These are phyloP conservation scores for Barnettozyma sucrosica DNA, from an alignment of 805 yeast species.

Conservation along the genomic window DNA sequence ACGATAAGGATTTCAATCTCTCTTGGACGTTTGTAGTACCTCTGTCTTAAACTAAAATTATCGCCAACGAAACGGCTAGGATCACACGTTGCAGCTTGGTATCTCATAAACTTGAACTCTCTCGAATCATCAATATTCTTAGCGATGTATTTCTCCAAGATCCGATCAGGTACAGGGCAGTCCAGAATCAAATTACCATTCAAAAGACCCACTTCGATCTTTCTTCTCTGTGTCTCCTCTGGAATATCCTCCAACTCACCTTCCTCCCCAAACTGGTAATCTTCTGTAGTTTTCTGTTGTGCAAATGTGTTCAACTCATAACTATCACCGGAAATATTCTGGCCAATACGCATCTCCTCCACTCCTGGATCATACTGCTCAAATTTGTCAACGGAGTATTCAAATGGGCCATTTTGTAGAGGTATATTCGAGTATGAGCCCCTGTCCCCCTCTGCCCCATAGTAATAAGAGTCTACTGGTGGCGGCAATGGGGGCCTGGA, in stretches of 20 bases:
- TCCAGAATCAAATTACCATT: conserved; percentile 81
- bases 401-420: conserved; percentile 13
- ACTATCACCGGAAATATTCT: conserved; percentile 22
- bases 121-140: conserved; percentile 38
- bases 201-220: conserved; percentile 27
- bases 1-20: conserved; percentile 82
- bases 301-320: conserved; percentile 25
- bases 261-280: conserved; percentile 29
- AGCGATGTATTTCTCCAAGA: conserved; percentile 46
- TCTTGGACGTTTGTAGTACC: conserved; percentile 70
- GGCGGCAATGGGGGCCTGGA: conserved; percentile 3
- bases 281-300: conserved; percentile 13
- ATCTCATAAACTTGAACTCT: conserved; percentile 82
- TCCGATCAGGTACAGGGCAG: conserved; percentile 76
- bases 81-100: conserved; percentile 91
- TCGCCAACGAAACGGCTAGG: conserved; percentile 60
- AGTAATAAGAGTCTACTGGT: conserved; percentile 6
- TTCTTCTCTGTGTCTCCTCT: conserved; percentile 39
- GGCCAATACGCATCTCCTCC: conserved; percentile 33
- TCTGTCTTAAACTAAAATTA: conserved; percentile 78
- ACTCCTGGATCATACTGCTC: conserved; percentile 19
- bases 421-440: conserved; percentile 4
- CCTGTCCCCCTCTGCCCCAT: conserved; percentile 5
- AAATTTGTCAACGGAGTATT: conserved; percentile 3
- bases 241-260: conserved; percentile 37